These are phyloP conservation scores for Elsinoe australis DNA, from an alignment of 2,329 filamentous ascomycete genomes.

Conservation along the genomic window DNA sequence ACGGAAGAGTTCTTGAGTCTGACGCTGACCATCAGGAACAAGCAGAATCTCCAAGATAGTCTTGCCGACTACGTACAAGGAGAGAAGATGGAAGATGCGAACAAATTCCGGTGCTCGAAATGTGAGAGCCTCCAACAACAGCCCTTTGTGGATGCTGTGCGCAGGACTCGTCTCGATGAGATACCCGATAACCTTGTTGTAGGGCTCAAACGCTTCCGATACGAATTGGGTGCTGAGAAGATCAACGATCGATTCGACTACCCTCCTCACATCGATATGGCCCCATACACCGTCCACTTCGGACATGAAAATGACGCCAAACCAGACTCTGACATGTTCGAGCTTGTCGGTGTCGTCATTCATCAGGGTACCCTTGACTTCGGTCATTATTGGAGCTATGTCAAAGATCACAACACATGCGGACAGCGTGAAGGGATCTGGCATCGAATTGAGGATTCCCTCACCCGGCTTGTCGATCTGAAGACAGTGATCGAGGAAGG, in stretches of 20 bases:
- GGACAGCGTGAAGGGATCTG: constrained; percentile 42
- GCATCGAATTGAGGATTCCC: constrained; percentile 93
- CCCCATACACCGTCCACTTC: constrained; percentile 80
- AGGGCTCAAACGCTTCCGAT: constrained; percentile 83
- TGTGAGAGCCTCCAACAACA: constrained; percentile 54
- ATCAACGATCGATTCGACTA: constrained; percentile 95
- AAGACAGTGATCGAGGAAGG: constrained; percentile 65
- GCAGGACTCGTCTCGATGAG: constrained; percentile 78
- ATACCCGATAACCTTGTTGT: constrained; percentile 92
- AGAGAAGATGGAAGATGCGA: constrained; percentile 94
- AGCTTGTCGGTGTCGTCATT: constrained; percentile 89
- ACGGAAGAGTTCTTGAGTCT: constrained; percentile 89
- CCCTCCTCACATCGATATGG: constrained; percentile 74
- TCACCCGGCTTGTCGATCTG: constrained; percentile 68
- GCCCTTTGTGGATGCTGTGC: not conserved
- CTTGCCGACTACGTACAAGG: constrained; percentile 92
- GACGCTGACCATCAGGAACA: constrained; percentile 93
- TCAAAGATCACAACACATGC: constrained; percentile 31
- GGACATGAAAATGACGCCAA: constrained; percentile 56
- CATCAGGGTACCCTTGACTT: constrained; percentile 89
- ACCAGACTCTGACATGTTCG: constrained; percentile 66
- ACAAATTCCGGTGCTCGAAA: constrained; percentile 94
- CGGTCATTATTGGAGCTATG: constrained; percentile 95
- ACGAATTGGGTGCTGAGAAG: constrained; percentile 72
- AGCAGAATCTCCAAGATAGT: constrained; percentile 73